Percentiles rank a stretch among this genome's conserved stretches.
Conservation (phyloP, 192 early-diverging fungal genomes). For the Coemansia sp. region DNA sequence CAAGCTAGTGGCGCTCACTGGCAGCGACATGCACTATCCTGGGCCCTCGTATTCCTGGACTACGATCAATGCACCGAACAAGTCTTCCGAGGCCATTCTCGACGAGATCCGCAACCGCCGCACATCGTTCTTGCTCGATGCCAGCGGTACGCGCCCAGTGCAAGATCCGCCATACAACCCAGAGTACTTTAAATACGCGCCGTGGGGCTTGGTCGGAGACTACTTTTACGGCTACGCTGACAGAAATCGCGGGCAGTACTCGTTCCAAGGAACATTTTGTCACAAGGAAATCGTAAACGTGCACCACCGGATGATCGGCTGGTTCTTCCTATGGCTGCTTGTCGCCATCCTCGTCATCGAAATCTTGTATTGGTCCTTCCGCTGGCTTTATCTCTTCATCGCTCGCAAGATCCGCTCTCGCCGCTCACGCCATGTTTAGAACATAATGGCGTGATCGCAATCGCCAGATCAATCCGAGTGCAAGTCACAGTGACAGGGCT, state of each 20-base stretch:
- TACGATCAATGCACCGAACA: slow-evolving; percentile 49
- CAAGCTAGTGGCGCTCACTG: slow-evolving; percentile 56
- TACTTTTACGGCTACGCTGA: slow-evolving; percentile 63
- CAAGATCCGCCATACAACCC: slow-evolving; percentile 27
- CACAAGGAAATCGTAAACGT: slow-evolving; percentile 56
- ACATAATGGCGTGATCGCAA: slow-evolving; percentile 6
- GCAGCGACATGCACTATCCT: slow-evolving; percentile 68
- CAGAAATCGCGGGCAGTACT: slow-evolving; percentile 67
- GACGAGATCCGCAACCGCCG: slow-evolving; percentile 57
- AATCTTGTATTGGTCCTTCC: neutral
- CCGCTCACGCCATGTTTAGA: slow-evolving; percentile 47
- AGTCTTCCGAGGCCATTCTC: slow-evolving; percentile 55
- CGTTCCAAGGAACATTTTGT: slow-evolving; percentile 66
- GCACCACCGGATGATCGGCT: slow-evolving; percentile 26
- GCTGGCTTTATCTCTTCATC: neutral
- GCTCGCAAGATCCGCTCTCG: slow-evolving; percentile 19
- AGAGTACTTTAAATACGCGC: slow-evolving; percentile 43
- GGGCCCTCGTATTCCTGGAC: slow-evolving; percentile 62
- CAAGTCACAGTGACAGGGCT: neutral
- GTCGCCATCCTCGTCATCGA: slow-evolving; percentile 17
- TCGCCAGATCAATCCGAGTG: neutral
- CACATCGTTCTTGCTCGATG: slow-evolving; percentile 66
- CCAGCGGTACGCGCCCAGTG: slow-evolving; percentile 59
- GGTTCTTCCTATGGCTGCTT: slow-evolving; percentile 26
- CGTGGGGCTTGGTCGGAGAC: slow-evolving; percentile 49